Base-by-base conservation (phyloP, 768 basidiomycete genomes). In the Boletus rex-veris region DNA sequence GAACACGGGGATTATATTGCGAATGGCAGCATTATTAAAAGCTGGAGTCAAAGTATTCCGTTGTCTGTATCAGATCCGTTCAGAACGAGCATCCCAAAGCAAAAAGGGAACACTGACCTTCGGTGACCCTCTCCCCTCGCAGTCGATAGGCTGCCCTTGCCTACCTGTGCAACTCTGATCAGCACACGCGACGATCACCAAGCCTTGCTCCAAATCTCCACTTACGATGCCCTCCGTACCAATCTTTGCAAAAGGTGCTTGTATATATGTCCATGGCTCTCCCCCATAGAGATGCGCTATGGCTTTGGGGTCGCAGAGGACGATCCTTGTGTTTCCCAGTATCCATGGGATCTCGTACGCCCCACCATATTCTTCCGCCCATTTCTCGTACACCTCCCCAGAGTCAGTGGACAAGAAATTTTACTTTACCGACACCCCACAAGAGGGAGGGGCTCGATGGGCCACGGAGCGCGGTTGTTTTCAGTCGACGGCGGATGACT, bases 221-320 rank as follows among this genome's bases (percentile, higher is more conserved):
- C 71, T 50, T 50, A 73, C 74, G 15, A 69, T 0, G 4, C 43
- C 48, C 52, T 66, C 69, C 30, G 66, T 61, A 0, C 48, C 53
- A 3, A 48, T 57, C 63, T 45, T 47, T 35, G 11, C 58, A n/a
- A 57, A 56, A 48, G 58, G 69, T 18, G 61, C 66, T 9, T 56
- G 52, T 12, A 62, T 33, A 19, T 73, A 73, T 0, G 68, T 64
- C 67, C 59, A 79, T 0, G 81, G 78, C 47, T 84, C 83, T 50
- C 67, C 73, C 0, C 76, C 69, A 52, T 74, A 80, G 39, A 81
- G 74, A 56, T 84, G 80, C 0, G 75, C 71, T 18, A 79, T 65
- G 0, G 83, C 81, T 60, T 75, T 80, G 0, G 77, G 76, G 49
- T 81, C 80, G 45, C 72, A 70, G 6, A 80, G 63, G 5, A 77